phyloP scores from a whole-genome alignment of 306 rosid genomes.

The Coriaria nepalensis region DNA sequence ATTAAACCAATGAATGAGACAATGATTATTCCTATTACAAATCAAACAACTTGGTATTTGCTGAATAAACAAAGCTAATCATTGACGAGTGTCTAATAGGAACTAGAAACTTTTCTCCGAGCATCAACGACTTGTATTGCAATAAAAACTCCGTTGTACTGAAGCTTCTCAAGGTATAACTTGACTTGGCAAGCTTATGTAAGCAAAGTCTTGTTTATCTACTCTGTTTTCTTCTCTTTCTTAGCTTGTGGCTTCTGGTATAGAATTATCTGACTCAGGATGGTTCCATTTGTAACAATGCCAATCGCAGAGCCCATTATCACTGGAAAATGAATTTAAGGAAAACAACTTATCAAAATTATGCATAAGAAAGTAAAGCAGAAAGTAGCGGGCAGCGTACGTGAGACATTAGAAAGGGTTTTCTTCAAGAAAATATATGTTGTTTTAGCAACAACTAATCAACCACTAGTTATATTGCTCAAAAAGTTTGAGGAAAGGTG shows the following conservation, averaged over 20 bases:
- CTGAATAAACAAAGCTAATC: too few species aligned
- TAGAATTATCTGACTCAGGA: slow-evolving; percentile 62
- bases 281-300: slow-evolving; percentile 53
- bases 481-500: slow-evolving; percentile 12
- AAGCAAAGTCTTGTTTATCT: slow-evolving; percentile 1
- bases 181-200: too few species aligned
- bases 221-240: slow-evolving; percentile 65
- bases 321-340: slow-evolving; percentile 41
- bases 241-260: slow-evolving; percentile 49
- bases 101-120: too few species aligned
- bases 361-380: not conserved
- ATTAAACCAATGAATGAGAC: too few species aligned
- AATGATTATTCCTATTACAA: too few species aligned
- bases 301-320: slow-evolving; percentile 73
- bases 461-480: not conserved
- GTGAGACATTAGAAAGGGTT: not conserved
- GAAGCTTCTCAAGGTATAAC: too few species aligned
- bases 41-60: too few species aligned
- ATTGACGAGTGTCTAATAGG: too few species aligned
- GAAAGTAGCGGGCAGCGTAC: not conserved
- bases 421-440: not conserved
- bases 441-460: too few species aligned
- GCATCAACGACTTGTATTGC: too few species aligned
- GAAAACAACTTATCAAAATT: slow-evolving; percentile 14
- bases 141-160: too few species aligned